Percentiles rank a stretch among this genome's conserved stretches.
phyloP scores from a whole-genome alignment of 1,284 basidiomycete species.

The Irpex sp. region DNA sequence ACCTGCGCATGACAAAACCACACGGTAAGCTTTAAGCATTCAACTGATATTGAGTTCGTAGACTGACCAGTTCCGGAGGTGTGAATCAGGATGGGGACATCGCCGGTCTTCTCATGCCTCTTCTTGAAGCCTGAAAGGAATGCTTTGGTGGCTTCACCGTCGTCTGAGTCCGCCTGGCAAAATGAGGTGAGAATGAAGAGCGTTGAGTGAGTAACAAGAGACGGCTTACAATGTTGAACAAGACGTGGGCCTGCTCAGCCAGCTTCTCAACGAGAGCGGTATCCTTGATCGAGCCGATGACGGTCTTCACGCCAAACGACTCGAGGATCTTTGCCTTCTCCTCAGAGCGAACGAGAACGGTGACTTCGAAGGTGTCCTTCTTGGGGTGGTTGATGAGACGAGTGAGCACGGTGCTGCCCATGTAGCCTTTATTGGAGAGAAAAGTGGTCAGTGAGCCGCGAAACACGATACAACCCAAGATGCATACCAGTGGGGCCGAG shows the following conservation, averaged over 20 bases:
- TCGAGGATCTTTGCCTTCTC: conserved; percentile 21
- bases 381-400: conserved; percentile 21
- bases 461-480: background rate
- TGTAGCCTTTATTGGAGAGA: conserved; percentile 18
- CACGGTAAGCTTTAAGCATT: no score
- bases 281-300: conserved; percentile 20
- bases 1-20: background rate
- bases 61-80: background rate
- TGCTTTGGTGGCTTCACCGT: background rate
- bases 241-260: conserved; percentile 17
- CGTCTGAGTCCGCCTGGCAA: background rate
- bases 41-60: background rate
- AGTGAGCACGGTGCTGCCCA: conserved; percentile 22
- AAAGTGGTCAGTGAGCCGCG: background rate
- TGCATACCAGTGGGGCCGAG: background rate
- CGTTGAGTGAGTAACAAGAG: background rate
- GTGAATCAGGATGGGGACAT: background rate
- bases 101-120: background rate
- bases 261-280: conserved; percentile 14
- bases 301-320: conserved; percentile 19
- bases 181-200: background rate
- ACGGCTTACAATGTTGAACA: conserved; percentile 11
- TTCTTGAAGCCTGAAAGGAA: background rate
- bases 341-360: conserved; percentile 18
- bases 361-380: conserved; percentile 19